Conservation (phyloP, 129 eudicot species). For the Ambrosia trifida region DNA sequence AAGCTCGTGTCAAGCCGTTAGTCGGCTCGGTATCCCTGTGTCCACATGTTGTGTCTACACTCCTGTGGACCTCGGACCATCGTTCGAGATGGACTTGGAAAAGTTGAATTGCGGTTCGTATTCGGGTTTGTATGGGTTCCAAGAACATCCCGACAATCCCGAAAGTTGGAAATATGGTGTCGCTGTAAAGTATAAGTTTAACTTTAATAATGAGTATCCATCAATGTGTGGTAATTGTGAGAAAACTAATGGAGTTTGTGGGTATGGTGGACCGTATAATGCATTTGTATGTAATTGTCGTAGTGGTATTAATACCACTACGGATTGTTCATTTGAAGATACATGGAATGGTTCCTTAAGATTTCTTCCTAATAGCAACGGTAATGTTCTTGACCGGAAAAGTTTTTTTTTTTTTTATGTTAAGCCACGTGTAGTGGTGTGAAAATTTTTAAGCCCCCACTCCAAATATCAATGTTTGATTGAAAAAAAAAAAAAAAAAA, state of each 20-base stretch:
- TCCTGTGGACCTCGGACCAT: constrained; percentile 88
- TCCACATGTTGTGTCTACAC: constrained; percentile 88
- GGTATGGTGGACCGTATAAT: constrained; percentile 56
- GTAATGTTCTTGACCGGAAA: constrained; percentile 15
- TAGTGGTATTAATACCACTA: constrained; percentile 60
- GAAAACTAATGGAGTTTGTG: constrained; percentile 82
- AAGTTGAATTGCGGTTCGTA: constrained; percentile 68
- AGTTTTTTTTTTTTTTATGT: not conserved
- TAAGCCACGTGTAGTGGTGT: too few relatives aligned
- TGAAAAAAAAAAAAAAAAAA: too few relatives aligned
- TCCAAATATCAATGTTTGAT: too few relatives aligned
- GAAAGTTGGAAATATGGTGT: constrained; percentile 76
- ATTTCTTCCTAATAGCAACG: constrained; percentile 33
- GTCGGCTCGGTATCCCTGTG: constrained; percentile 53
- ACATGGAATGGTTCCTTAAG: constrained; percentile 54
- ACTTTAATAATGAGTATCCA: constrained; percentile 73
- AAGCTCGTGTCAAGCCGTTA: constrained; percentile 72
- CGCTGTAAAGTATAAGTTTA: constrained; percentile 76
- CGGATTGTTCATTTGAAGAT: constrained; percentile 56
- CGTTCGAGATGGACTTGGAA: constrained; percentile 76
- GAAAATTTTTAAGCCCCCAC: too few relatives aligned
- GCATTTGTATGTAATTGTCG: constrained; percentile 69
- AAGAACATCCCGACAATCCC: constrained; percentile 56
- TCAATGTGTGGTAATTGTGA: constrained; percentile 63
- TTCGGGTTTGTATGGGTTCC: constrained; percentile 68